A percentile compares a stretch with the other conserved stretches of the same genome.
Conservation (phyloP, 2,329 filamentous ascomycete species). For the Trichophyton benhamiae region DNA sequence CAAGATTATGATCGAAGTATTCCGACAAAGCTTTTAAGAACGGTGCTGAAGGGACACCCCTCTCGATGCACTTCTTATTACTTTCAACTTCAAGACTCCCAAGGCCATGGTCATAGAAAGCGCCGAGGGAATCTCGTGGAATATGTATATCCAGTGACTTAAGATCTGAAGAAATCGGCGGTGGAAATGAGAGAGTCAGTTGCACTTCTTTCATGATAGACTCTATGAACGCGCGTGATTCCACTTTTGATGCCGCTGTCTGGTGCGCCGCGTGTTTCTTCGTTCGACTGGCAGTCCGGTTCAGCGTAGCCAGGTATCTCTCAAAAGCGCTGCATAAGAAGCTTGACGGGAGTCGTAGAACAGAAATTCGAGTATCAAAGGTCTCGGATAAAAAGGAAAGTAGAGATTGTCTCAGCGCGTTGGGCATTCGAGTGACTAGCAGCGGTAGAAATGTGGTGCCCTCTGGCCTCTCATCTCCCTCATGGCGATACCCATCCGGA, state of each 20-base stretch:
- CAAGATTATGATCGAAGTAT: slow-evolving; percentile 29
- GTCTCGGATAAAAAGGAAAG: slow-evolving; percentile 37
- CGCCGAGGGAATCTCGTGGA: slow-evolving; percentile 19
- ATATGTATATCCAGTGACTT: slow-evolving; percentile 26
- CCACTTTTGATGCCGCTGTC: neutral
- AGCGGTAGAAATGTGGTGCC: slow-evolving; percentile 39
- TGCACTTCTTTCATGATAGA: slow-evolving; percentile 29
- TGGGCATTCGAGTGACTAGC: slow-evolving; percentile 41
- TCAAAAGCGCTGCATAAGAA: slow-evolving; percentile 37
- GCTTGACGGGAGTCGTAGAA: slow-evolving; percentile 32
- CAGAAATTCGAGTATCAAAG: slow-evolving; percentile 40
- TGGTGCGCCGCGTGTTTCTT: neutral
- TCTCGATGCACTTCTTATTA: neutral
- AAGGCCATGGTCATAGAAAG: slow-evolving; percentile 17
- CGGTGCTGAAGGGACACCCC: slow-evolving; percentile 12
- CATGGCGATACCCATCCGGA: slow-evolving; percentile 10
- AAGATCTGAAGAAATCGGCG: slow-evolving; percentile 24
- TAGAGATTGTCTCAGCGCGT: slow-evolving; percentile 37
- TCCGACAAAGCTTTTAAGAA: slow-evolving; percentile 22
- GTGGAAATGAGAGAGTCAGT: slow-evolving; percentile 28
- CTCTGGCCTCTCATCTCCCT: slow-evolving; percentile 8
- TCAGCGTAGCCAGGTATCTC: slow-evolving; percentile 21
- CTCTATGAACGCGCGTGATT: slow-evolving; percentile 16
- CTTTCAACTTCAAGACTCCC: neutral
- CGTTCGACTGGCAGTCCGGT: neutral